Percentiles rank a stretch among this genome's conserved stretches.
phyloP scores from a whole-genome alignment of 352 stramenopile species.

The Phytophthora lateralis region DNA sequence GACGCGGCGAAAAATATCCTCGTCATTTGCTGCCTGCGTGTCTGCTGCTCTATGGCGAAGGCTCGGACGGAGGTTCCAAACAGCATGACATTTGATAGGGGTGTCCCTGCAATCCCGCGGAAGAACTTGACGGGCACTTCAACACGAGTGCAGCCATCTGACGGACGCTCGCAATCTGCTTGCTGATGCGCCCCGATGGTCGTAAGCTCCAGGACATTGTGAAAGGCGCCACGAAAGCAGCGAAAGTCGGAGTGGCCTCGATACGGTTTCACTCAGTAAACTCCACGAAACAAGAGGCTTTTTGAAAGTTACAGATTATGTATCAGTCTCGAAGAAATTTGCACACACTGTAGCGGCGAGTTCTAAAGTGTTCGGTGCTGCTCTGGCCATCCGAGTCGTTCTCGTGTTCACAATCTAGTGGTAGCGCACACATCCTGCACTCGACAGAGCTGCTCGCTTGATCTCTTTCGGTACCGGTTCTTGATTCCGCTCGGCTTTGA shows the following conservation, averaged over 20 bases:
- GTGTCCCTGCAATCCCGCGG: conserved; percentile 9
- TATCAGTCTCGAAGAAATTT: too few species aligned
- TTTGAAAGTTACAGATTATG: too few species aligned
- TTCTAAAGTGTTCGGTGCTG: background rate
- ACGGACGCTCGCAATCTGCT: background rate
- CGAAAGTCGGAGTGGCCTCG: background rate
- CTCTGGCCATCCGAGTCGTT: background rate
- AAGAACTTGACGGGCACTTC: conserved; percentile 26
- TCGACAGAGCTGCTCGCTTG: conserved; percentile 2
- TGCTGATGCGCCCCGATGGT: background rate
- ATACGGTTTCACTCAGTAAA: background rate
- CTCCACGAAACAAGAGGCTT: too few species aligned
- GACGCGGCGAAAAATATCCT: conserved; percentile 23
- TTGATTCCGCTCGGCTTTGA: conserved; percentile 9
- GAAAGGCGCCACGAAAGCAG: background rate
- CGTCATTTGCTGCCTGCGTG: conserved; percentile 23
- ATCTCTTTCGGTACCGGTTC: conserved; percentile 11
- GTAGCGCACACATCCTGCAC: conserved; percentile 7
- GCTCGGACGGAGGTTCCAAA: conserved; percentile 1
- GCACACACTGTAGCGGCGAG: background rate
- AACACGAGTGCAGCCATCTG: conserved; percentile 28
- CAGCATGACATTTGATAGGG: conserved; percentile 11
- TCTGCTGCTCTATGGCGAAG: conserved; percentile 12
- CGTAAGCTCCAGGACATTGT: background rate
- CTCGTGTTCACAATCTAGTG: conserved; percentile 17